Conservation (phyloP, 2,329 filamentous ascomycete genomes). For the Ophiostoma ips region DNA sequence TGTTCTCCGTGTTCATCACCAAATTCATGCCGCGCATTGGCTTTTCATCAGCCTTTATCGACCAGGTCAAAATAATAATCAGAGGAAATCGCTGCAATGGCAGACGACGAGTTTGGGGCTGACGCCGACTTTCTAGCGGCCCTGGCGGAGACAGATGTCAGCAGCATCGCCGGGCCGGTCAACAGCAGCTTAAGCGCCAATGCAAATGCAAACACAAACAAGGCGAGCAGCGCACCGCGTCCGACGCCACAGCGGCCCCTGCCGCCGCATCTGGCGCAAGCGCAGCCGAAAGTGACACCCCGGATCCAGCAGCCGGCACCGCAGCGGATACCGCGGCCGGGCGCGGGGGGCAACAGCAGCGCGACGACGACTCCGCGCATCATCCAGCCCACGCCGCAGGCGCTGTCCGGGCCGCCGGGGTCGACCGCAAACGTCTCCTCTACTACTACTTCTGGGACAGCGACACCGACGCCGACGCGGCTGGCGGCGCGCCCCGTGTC, state of each 20-base stretch:
- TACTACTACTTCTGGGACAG: background rate
- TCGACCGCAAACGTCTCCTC: background rate
- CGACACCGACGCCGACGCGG: background rate
- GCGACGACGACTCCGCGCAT: conserved; percentile 33
- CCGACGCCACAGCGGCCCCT: conserved; percentile 10
- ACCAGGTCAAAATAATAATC: background rate
- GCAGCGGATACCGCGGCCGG: conserved; percentile 36
- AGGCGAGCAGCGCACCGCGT: conserved; percentile 12
- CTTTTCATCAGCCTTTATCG: background rate
- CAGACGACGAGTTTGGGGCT: conserved; percentile 41
- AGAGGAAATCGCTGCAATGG: conserved; percentile 8
- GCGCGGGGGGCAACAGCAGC: conserved; percentile 6
- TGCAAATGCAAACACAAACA: conserved; percentile 15
- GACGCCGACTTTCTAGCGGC: conserved; percentile 43
- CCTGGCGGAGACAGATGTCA: conserved; percentile 35
- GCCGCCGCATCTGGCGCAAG: conserved; percentile 8
- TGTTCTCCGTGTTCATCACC: background rate
- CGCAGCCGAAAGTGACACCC: conserved; percentile 28
- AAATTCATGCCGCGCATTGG: background rate
- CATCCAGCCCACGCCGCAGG: conserved; percentile 79
- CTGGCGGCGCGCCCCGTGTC: conserved; percentile 15
- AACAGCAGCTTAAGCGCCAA: background rate
- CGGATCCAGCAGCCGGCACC: conserved; percentile 35
- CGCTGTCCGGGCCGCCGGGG: conserved; percentile 40
- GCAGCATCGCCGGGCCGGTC: background rate